Conservation (phyloP, 1,284 basidiomycete species). For the Ceratobasidium sp. region DNA sequence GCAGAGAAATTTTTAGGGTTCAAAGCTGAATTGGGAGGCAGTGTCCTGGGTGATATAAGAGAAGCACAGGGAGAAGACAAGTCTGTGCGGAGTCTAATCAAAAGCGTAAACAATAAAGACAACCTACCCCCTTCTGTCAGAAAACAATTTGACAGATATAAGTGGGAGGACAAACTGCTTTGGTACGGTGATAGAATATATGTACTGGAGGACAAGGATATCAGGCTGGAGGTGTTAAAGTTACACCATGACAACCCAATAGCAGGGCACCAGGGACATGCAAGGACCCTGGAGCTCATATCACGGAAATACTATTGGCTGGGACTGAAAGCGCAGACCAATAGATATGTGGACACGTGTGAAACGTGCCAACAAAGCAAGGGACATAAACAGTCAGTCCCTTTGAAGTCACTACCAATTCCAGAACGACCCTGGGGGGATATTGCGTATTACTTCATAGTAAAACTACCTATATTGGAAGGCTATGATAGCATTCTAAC, state of each 20-base stretch:
- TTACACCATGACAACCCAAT: background rate
- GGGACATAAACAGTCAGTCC: no score
- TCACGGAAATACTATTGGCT: background rate
- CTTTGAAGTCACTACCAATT: no score
- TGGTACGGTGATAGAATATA: no score
- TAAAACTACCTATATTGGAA: no score
- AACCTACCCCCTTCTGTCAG: background rate
- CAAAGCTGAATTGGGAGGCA: background rate
- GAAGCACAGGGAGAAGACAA: constrained; percentile 4
- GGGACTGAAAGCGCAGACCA: background rate
- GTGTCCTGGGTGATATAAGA: background rate
- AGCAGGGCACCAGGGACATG: background rate
- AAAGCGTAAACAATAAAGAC: background rate
- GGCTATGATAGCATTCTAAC: no score
- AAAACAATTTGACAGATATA: no score
- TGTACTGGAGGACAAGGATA: background rate
- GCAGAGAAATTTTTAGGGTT: background rate
- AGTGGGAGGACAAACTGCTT: no score
- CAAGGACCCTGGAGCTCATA: background rate
- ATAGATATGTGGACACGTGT: no score
- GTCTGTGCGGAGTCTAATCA: background rate
- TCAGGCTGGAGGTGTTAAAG: background rate
- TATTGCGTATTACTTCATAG: no score
- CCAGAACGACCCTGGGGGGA: no score
- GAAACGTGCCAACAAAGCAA: no score